Conservation (phyloP, 768 basidiomycete species). For the Suillus cothurnatus region DNA sequence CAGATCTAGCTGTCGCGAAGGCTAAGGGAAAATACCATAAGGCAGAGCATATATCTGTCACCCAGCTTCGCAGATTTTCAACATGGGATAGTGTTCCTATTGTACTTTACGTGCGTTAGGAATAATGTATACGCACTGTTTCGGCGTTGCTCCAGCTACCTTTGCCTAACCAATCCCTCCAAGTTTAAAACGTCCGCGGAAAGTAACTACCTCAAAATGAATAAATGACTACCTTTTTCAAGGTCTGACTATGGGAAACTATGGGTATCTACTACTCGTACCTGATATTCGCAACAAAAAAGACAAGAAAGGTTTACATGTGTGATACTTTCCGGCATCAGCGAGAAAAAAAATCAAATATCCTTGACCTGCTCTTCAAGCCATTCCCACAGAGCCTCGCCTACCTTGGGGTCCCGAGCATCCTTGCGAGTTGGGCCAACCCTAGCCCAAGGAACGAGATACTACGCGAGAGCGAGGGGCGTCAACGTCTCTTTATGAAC, state of each 20-base stretch:
- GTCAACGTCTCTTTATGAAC: not conserved
- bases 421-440: conserved; percentile 24
- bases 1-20: not conserved
- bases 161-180: not conserved
- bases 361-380: conserved; percentile 35
- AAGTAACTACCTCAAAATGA: not conserved
- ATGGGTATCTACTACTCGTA: not conserved
- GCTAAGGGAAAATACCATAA: not conserved
- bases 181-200: not conserved
- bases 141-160: not conserved
- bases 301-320: not conserved
- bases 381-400: conserved; percentile 36
- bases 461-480: conserved; percentile 21
- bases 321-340: not conserved
- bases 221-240: not conserved
- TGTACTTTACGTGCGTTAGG: not conserved
- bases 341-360: conserved; percentile 6
- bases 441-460: conserved; percentile 38
- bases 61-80: not conserved
- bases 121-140: not conserved
- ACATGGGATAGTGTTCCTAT: not conserved
- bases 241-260: not conserved
- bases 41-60: not conserved
- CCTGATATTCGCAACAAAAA: too few relatives aligned
- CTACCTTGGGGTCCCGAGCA: conserved; percentile 25